Evolutionary conservation across 208 protist species (phyloP).

Genomic region (Eutreptiella sp.): DNA sequence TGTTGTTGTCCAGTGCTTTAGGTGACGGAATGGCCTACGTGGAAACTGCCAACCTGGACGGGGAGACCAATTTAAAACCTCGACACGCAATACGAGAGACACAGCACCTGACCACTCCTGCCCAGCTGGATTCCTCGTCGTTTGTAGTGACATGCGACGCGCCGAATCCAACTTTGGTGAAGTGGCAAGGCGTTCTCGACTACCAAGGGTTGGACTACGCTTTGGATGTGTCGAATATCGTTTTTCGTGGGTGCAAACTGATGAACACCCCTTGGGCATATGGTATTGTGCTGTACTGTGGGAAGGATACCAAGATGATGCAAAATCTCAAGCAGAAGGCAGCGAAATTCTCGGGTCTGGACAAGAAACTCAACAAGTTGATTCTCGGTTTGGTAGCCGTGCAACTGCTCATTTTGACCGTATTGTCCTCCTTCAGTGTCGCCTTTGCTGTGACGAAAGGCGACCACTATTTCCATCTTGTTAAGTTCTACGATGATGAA

Average conservation of each 20-base stretch:
- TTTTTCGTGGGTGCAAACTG: constrained; percentile 69
- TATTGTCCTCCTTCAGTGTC: no score
- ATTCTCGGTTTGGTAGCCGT: constrained; percentile 41
- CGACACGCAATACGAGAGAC: constrained; percentile 26
- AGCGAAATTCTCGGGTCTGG: constrained; percentile 56
- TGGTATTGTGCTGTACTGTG: constrained; percentile 69
- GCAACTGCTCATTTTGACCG: constrained; percentile 21
- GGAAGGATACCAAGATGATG: constrained; percentile 74
- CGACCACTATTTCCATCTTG: no score
- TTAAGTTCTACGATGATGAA: no score
- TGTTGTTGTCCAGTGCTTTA: constrained; percentile 63
- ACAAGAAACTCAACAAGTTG: constrained; percentile 61
- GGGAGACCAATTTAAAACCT: constrained; percentile 79
- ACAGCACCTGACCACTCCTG: neutral
- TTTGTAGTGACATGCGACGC: constrained; percentile 46
- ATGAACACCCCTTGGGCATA: constrained; percentile 81
- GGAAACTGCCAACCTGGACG: constrained; percentile 79
- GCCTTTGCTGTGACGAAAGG: no score
- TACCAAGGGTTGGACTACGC: constrained; percentile 45
- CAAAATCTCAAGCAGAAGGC: constrained; percentile 55
- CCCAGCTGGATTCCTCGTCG: neutral
- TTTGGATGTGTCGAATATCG: constrained; percentile 68
- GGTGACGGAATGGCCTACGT: constrained; percentile 73
- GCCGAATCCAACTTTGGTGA: constrained; percentile 53
- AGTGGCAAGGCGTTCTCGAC: constrained; percentile 59